Conservation (phyloP, 2,329 filamentous ascomycete species). For the Hypoxylon sp. region DNA sequence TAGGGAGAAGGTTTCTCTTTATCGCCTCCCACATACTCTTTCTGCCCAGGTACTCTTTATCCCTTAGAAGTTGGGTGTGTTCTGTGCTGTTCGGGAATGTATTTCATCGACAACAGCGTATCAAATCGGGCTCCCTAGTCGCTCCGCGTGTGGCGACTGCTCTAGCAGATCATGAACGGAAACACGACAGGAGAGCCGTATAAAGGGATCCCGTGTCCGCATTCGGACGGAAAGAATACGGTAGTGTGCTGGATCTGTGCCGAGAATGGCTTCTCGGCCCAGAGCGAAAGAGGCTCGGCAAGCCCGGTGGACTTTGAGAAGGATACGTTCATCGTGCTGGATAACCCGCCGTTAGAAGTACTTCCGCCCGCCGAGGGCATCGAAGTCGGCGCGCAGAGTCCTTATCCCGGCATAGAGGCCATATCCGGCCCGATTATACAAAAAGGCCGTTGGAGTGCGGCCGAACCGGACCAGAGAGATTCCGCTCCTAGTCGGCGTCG, state of each 20-base stretch:
- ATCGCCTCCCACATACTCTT: neutral
- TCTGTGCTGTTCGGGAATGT: neutral
- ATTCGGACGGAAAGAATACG: constrained; percentile 23
- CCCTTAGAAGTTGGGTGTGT: neutral
- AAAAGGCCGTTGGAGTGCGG: constrained; percentile 5
- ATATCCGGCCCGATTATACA: constrained; percentile 33
- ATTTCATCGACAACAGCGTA: constrained; percentile 1
- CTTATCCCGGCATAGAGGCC: constrained; percentile 40
- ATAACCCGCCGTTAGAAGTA: constrained; percentile 38
- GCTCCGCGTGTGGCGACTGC: neutral
- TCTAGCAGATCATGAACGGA: constrained; percentile 16
- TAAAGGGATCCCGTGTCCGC: constrained; percentile 9
- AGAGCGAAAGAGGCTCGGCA: constrained; percentile 6
- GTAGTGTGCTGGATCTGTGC: constrained; percentile 30
- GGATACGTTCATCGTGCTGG: constrained; percentile 4
- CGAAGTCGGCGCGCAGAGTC: constrained; percentile 35
- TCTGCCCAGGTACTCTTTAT: neutral
- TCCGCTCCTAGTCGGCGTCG: neutral
- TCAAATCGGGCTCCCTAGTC: constrained; percentile 5
- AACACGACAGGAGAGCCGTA: constrained; percentile 10
- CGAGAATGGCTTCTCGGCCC: constrained; percentile 14
- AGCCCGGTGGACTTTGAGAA: constrained; percentile 4
- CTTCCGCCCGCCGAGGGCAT: constrained; percentile 41
- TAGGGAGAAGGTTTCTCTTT: neutral
- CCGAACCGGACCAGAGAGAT: constrained; percentile 9